Base-by-base conservation (phyloP, 768 basidiomycete species). In the Naganishia friedmannii region DNA sequence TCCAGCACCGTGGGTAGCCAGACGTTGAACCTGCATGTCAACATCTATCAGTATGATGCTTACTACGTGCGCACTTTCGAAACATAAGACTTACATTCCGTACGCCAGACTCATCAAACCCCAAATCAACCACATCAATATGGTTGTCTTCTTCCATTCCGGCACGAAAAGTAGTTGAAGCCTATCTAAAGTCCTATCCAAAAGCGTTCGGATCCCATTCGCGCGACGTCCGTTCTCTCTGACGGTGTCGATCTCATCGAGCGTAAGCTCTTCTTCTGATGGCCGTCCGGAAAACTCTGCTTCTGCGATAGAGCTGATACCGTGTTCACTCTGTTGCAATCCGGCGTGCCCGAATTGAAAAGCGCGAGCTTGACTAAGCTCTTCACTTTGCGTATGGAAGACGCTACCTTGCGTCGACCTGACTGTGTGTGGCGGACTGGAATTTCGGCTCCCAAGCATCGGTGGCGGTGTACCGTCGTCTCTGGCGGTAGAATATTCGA, bases 101-200 rank as follows among this genome's bases (percentile, higher is more conserved):
- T 65, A 72, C 23, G 53, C 68, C 37, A 80, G 74, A 26, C 74
- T 75, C 77, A 80, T 79, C n/a, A 74, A 73, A 7, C 75, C 78
- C 79, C 79, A 80, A 17, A 80, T 78, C 65, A 77, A 73, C 77
- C 78, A 78, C 79, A 80, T 80, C 53, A 80, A 70, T 17, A 79
- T 75, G 23, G 78, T 78, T 13, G 77, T 79, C 39, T 74, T 42
- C n/a, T 77, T 63, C 79, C 79, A 80, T 60, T 77, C 53, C 0
- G 77, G 76, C 17, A 74, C 75, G 65, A 80, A 80, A 13, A 80
- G 67, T 45, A 75, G 74, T 3, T 45, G 39, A 28, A 54, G 48
- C 29, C 65, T 66, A 19, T 51, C 65, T 39, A 32, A 15, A 1
- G 45, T 45, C 48, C 53, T 53, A 8, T 34, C 48, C 8, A 66